Base-by-base conservation (phyloP, 1,284 basidiomycete species). In the Ceratobasidium theobromae region DNA sequence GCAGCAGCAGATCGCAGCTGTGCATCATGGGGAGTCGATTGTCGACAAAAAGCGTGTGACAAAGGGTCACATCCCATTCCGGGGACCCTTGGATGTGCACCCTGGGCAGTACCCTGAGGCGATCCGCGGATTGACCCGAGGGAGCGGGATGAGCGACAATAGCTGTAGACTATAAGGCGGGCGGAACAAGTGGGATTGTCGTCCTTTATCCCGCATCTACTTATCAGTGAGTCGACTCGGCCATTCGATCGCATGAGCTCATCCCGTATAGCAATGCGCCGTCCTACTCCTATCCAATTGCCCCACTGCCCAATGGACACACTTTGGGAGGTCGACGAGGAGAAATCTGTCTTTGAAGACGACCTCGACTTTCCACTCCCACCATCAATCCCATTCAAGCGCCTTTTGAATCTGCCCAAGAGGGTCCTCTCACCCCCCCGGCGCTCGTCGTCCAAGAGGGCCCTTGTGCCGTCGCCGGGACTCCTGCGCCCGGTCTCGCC, bases 281-380 rank as follows among this genome's bases (percentile, higher is more conserved):
- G 58, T 41, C 58, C 58, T 5, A 5, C 46, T 8, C 58, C 58
- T 2, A 62, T 62, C 14, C 14, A n/a, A 4, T 33, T 62, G 12
- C 32, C 45, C 45, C 41, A 35, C 18, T 40, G 46, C 32, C 58
- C 58, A 18, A 62, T 62, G 58, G 58, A 62, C 58, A 62, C 58
- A 1, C 58, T 62, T 33, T 62, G 58, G 58, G 58, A 62, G 46
- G 58, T 51, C 9, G 58, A 62, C 45, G 58, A n/a, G 6, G 18
- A 51, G 32, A 45, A 33, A 4, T 62, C 58, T 18, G 35, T 62
- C 8, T 62, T 62, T 28, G 58, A 62, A 33, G 45, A 62, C 45
- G 45, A 62, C 14, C n/a, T n/a, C n/a, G n/a, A n/a, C n/a, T n/a
- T n/a, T n/a, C n/a, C n/a, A n/a, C n/a, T n/a, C n/a, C n/a, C n/a